Conservation (phyloP, 257 asterid species). For the Solanum sitiens region DNA sequence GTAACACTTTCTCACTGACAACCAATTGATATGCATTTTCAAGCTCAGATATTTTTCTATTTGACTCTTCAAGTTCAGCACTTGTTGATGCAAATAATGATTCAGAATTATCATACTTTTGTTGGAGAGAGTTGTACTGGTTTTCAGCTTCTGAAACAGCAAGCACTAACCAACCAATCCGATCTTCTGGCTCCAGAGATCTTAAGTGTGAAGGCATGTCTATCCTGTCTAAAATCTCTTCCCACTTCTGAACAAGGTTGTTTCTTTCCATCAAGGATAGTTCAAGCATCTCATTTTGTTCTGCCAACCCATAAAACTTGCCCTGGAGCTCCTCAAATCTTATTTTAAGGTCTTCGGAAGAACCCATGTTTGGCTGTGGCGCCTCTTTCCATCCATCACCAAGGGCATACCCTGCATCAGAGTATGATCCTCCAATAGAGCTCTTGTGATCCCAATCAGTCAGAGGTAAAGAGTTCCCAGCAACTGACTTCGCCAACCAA, state of each 20-base stretch:
- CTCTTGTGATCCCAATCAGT: constrained; percentile 68
- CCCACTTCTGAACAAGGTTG: constrained; percentile 86
- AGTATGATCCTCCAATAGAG: constrained; percentile 40
- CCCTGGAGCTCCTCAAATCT: constrained; percentile 76
- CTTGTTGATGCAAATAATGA: constrained; percentile 39
- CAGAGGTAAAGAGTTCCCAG: constrained; percentile 37
- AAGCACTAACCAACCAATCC: constrained; percentile 71
- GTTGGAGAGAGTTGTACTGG: constrained; percentile 60
- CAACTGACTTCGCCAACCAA: constrained; percentile 77
- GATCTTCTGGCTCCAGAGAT: constrained; percentile 77
- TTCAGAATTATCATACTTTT: constrained; percentile 60
- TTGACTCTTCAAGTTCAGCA: constrained; percentile 57
- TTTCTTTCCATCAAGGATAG: constrained; percentile 90
- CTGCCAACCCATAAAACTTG: constrained; percentile 88
- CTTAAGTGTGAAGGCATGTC: constrained; percentile 75
- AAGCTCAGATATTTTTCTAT: constrained; percentile 45
- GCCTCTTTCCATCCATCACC: constrained; percentile 61
- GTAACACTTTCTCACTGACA: constrained; percentile 47
- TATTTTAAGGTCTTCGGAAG: constrained; percentile 54
- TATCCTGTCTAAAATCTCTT: constrained; percentile 59
- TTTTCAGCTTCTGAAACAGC: constrained; percentile 61
- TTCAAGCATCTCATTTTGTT: constrained; percentile 98
- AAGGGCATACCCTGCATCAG: constrained; percentile 55
- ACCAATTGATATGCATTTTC: constrained; percentile 46
- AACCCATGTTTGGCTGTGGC: constrained; percentile 31